These are phyloP conservation scores for Lactarius akahatsu DNA, from an alignment of 768 basidiomycete species.

Conservation along the genomic window DNA sequence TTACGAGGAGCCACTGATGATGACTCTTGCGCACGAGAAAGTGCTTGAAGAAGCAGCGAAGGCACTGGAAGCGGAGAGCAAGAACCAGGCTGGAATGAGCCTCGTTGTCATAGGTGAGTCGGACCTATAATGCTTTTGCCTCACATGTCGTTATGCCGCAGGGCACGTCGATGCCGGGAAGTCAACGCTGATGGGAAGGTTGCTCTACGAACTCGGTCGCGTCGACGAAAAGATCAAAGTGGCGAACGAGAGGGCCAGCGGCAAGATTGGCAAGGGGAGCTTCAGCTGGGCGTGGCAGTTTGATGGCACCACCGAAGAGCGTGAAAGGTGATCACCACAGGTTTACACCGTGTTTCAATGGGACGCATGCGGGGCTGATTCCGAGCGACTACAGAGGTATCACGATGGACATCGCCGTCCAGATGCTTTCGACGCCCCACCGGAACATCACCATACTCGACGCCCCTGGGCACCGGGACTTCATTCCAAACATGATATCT, in stretches of 20 bases:
- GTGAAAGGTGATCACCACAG: slow-evolving; percentile 66
- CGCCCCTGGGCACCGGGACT: slow-evolving; percentile 96
- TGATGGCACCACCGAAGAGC: slow-evolving; percentile 89
- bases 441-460: slow-evolving; percentile 91
- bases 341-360: not conserved
- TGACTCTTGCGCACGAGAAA: slow-evolving; percentile 73
- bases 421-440: slow-evolving; percentile 69
- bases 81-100: slow-evolving; percentile 69
- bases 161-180: slow-evolving; percentile 99
- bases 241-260: slow-evolving; percentile 87
- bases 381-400: slow-evolving; percentile 64
- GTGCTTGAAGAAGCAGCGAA: slow-evolving; percentile 76
- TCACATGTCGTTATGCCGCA: slow-evolving; percentile 36
- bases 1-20: slow-evolving; percentile 58
- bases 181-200: slow-evolving; percentile 93
- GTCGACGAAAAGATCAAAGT: slow-evolving; percentile 81
- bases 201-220: slow-evolving; percentile 89
- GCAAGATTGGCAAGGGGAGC: slow-evolving; percentile 87
- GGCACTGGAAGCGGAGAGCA: slow-evolving; percentile 47
- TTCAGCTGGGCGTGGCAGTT: slow-evolving; percentile 99
- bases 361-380: slow-evolving; percentile 14
- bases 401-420: slow-evolving; percentile 94
- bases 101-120: slow-evolving; percentile 87
- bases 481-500: slow-evolving; percentile 99
- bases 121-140: not conserved